Base-by-base conservation (phyloP, 495 filamentous ascomycete species). In the Monascus purpureus region DNA sequence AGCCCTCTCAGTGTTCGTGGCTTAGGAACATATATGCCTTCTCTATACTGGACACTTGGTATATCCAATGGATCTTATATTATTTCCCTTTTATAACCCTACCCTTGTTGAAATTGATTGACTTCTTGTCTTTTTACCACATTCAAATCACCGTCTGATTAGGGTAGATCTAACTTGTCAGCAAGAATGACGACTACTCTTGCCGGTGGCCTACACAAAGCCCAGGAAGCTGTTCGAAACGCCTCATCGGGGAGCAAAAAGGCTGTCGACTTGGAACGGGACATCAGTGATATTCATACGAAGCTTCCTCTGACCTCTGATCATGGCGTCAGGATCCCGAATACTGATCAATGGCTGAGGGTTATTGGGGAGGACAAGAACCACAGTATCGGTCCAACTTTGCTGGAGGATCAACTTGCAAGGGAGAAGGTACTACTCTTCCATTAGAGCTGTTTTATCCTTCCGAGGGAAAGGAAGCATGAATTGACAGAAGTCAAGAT, bases 351-450 rank as follows among this genome's bases (percentile, higher is more conserved):
- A 44, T 93, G 81, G 84, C 62, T 93, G 13, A 75, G 69, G 41
- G 65, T 77, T 6, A 64, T 47, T 17, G 75, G 56, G 31, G 55
- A 72, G 4, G 62, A 77, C 27, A 55, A 70, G 25, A n/a, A n/a
- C n/a, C n/a, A n/a, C n/a, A n/a, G n/a, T n/a, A 70, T 60, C 3
- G 86, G 86, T 1, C 82, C 86, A 2, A 41, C 52, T 53, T 61
- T 93, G n/a, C 50, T 93, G n/a, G 83, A 93, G 46, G 86, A 93
- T 40, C 72, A 72, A 18, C 77, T 84, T 52, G 76, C 57, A 0
- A 63, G 86, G 13, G 85, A 93, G 50, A 86, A 76, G 67, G 80
- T 82, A 28, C 22, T 6, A 11, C 22, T 11, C 25, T 27, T 27
- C 13, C 11, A 9, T 27, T n/a, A 4, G 6, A 11, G 22, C 6